Evolutionary conservation across 805 yeast species (phyloP).

Genomic region (Candida sphagnicola): DNA sequence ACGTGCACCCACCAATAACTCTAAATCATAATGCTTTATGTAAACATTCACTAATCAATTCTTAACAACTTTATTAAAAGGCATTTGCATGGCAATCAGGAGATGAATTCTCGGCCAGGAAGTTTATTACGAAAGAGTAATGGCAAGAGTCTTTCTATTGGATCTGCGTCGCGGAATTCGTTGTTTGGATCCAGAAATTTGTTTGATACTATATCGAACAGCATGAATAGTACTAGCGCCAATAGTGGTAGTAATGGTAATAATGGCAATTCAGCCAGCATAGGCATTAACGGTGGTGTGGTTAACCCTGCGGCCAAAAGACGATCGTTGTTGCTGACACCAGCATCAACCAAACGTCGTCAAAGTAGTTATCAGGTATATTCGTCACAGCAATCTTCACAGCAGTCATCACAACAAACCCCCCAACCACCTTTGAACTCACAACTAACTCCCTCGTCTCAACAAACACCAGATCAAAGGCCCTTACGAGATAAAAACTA

Average conservation of each 20-base stretch:
- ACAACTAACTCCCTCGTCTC: conserved; percentile 9
- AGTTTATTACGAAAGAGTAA: conserved; percentile 13
- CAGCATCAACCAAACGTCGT: conserved; percentile 26
- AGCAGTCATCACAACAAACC: conserved; percentile 10
- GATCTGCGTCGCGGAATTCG: conserved; percentile 18
- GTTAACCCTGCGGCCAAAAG: conserved; percentile 15
- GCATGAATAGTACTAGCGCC: not conserved
- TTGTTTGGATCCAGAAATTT: conserved; percentile 15
- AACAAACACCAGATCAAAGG: conserved; percentile 52
- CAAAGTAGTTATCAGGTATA: conserved; percentile 13
- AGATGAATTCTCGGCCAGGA: conserved; percentile 11
- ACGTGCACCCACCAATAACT: not conserved
- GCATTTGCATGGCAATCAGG: not conserved
- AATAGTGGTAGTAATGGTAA: not conserved
- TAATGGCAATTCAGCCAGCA: not conserved
- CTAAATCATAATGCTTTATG: too few species aligned
- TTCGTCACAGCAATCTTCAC: conserved; percentile 12
- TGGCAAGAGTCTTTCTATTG: conserved; percentile 18
- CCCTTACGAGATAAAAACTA: conserved; percentile 72
- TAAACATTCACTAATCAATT: not conserved
- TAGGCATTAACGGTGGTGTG: conserved; percentile 3
- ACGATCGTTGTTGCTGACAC: conserved; percentile 28
- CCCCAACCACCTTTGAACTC: conserved; percentile 11
- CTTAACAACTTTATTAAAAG: not conserved
- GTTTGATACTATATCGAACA: conserved; percentile 11